A percentile compares a stretch with the other conserved stretches of the same genome.
These are phyloP conservation scores for Suillus clintonianus DNA, from an alignment of 768 basidiomycete genomes.

Conservation along the genomic window DNA sequence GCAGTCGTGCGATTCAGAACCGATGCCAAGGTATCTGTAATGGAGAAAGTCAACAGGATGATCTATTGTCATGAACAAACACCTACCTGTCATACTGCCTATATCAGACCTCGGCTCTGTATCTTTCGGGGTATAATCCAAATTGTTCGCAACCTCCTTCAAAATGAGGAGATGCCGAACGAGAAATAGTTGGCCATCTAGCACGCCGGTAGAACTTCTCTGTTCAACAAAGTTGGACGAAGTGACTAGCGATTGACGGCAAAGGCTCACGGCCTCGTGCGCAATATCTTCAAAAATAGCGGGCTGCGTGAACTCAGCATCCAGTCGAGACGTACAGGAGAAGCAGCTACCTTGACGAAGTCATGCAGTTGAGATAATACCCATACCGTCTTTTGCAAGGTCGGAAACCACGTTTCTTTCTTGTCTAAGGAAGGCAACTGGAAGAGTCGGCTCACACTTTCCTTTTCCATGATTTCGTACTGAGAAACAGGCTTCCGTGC, in stretches of 20 bases:
- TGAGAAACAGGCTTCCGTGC: conserved; percentile 46
- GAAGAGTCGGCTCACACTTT: conserved; percentile 69
- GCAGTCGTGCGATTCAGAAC: conserved; percentile 35
- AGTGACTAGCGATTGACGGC: conserved; percentile 75
- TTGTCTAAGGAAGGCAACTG: conserved; percentile 68
- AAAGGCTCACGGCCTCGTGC: conserved; percentile 85
- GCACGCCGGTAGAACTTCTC: conserved; percentile 43
- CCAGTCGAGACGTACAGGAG: neutral
- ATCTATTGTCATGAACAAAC: neutral
- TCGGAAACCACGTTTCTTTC: conserved; percentile 91
- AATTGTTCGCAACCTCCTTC: conserved; percentile 83
- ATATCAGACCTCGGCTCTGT: conserved; percentile 44
- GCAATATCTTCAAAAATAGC: conserved; percentile 96
- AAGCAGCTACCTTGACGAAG: conserved; percentile 77
- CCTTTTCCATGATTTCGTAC: conserved; percentile 62
- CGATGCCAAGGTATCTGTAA: conserved; percentile 31
- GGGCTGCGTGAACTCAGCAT: conserved; percentile 51
- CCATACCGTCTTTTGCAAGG: conserved; percentile 86
- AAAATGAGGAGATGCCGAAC: conserved; percentile 87
- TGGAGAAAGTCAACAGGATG: neutral
- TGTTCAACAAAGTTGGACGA: conserved; percentile 68
- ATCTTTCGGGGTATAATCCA: conserved; percentile 61
- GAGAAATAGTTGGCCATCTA: conserved; percentile 86
- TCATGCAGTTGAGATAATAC: conserved; percentile 87
- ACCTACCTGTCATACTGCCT: conserved; percentile 61